Conservation (phyloP, 257 asterid genomes). For the Rehmannia glutinosa region DNA sequence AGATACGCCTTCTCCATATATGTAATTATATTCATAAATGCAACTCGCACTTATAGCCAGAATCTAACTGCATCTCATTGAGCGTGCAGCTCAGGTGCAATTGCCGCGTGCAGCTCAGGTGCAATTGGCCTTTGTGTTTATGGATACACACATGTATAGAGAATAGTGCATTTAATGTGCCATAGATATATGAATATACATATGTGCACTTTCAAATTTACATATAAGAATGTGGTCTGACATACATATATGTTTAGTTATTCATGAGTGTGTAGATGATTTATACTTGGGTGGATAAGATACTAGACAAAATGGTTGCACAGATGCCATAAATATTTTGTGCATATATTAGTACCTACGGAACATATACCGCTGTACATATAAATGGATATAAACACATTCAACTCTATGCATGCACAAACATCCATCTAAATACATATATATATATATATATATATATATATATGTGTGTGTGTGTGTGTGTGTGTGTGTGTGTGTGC, state of each 20-base stretch:
- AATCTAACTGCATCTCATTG: background rate
- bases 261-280: background rate
- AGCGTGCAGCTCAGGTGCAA: background rate
- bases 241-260: background rate
- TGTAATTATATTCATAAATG: background rate
- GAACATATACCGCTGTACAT: too few species aligned
- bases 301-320: background rate
- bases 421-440: background rate
- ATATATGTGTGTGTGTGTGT: too few species aligned
- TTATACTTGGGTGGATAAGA: background rate
- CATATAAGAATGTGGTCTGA: background rate
- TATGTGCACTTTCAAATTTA: background rate
- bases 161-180: too few species aligned
- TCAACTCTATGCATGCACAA: background rate
- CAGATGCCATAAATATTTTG: background rate
- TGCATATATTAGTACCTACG: background rate
- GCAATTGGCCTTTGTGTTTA: background rate
- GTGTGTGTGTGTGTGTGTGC: too few species aligned
- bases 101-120: background rate
- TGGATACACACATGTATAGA: background rate
- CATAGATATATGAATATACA: too few species aligned
- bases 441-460: background rate
- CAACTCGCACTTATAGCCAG: background rate
- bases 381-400: background rate
- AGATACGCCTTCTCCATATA: background rate